phyloP scores from a whole-genome alignment of 179 eudicot genomes.

The Drosera spatulata region DNA sequence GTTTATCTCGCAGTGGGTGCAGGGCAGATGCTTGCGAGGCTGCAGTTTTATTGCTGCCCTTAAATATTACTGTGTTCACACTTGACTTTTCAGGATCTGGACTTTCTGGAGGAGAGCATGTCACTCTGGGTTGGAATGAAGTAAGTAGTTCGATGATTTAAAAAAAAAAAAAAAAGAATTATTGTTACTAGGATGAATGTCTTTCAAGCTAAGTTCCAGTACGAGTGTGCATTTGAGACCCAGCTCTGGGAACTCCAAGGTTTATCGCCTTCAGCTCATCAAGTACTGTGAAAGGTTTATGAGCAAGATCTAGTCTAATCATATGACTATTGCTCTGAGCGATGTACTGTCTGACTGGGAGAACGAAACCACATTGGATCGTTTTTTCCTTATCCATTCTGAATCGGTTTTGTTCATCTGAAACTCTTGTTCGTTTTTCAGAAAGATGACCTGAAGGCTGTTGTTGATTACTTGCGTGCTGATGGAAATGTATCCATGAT shows the following conservation, averaged over 20 bases:
- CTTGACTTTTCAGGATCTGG: constrained; percentile 99
- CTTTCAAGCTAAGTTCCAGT: too few relatives aligned
- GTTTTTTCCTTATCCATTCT: too few relatives aligned
- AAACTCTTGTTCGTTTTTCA: constrained; percentile 21
- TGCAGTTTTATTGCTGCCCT: constrained; percentile 88
- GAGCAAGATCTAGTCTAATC: too few relatives aligned
- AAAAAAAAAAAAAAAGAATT: neutral
- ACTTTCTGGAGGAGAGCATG: constrained; percentile 98
- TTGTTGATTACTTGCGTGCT: constrained; percentile 72
- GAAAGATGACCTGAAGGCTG: constrained; percentile 91
- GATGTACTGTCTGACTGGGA: too few relatives aligned
- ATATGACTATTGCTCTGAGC: too few relatives aligned
- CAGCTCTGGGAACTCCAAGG: too few relatives aligned
- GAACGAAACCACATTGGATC: too few relatives aligned
- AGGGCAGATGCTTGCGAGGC: constrained; percentile 99
- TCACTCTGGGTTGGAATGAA: constrained; percentile 95
- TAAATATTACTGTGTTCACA: constrained; percentile 88
- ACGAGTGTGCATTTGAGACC: too few relatives aligned
- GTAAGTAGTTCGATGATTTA: constrained; percentile 31
- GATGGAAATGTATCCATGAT: constrained; percentile 87
- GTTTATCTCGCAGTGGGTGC: constrained; percentile 72
- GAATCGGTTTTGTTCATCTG: constrained; percentile 2
- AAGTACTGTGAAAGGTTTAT: too few relatives aligned
- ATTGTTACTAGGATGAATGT: too few relatives aligned
- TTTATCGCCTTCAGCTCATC: too few relatives aligned